phyloP scores from a whole-genome alignment of 129 eudicot genomes.

The Erigeron canadensis region DNA sequence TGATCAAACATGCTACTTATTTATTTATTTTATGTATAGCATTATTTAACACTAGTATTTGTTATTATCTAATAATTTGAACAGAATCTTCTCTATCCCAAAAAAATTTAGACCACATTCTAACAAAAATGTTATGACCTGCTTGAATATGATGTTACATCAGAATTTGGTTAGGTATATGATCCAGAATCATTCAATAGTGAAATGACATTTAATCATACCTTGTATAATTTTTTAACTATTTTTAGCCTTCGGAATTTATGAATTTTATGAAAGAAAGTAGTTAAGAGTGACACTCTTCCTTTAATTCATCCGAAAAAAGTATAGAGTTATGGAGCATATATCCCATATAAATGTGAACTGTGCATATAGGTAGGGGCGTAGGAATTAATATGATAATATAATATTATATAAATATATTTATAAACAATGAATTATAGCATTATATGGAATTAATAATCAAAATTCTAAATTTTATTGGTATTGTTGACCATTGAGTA shows the following conservation, averaged over 20 bases:
- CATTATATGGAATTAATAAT: neutral
- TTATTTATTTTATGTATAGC: no score
- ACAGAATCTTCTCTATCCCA: no score
- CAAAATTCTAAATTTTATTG: neutral
- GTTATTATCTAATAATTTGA: no score
- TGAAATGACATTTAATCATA: neutral
- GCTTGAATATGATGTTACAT: neutral
- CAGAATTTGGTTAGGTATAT: neutral
- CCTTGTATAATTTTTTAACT: neutral
- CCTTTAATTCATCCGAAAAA: neutral
- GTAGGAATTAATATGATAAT: slow-evolving; percentile 6
- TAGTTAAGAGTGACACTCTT: neutral
- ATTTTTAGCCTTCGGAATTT: neutral
- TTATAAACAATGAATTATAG: no score
- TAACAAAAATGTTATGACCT: no score
- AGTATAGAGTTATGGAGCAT: neutral
- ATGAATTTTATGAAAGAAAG: neutral
- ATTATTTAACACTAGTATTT: no score
- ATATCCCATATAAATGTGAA: neutral
- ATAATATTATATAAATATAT: no score
- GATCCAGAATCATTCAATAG: neutral
- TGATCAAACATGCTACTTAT: no score
- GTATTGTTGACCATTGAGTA: neutral
- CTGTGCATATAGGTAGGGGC: neutral
- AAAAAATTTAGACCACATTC: no score